Evolutionary conservation across 192 early-diverging fungal genomes (phyloP), one percentile per base, ranked within the genome.

Genomic region (Chytriomyces confervae): DNA sequence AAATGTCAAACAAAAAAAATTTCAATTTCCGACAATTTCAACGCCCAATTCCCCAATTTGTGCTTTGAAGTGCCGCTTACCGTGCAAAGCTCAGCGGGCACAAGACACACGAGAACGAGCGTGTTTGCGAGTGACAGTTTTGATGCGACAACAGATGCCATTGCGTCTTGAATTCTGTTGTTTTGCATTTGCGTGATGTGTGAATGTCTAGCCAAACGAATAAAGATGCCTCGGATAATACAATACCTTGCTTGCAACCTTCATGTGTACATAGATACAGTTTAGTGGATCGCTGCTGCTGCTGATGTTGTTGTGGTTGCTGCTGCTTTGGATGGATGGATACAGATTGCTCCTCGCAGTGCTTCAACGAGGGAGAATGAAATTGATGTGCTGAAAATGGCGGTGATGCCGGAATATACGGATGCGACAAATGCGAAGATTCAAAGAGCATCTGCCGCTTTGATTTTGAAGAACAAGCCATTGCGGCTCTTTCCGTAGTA

Each of bases 61-160:
- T 36, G n/a, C 4, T 36, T 36, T 36, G 0, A 36, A n/a, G n/a
- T n/a, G n/a, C n/a, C n/a, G 29, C 29, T 36, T 36, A 36, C 66
- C 66, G 27, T 8, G 66, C 46, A 68, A 68, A 68, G 13, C 13
- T 47, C 43, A 68, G 7, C 13, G 13, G 44, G 45, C 66, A 68
- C 11, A 48, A 0, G 18, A 8, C 0, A 9, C 66, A 68, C 29
- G 9, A 8, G 24, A 46, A 68, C 24, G 13, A 46, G 9, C 47
- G 9, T 16, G 27, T 11, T 23, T 36, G 29, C 29, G 29, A 18
- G 47, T 68, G 66, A 1, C 29, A 13, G 45, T 48, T 68, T 29
- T 43, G 47, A 47, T 68, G 66, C 1, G 66, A 68, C 16, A 68
- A 36, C 66, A 68, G 47, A 47, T 68, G 66, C 66, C 66, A 68